phyloP scores from a whole-genome alignment of 2,329 filamentous ascomycete genomes.

The Alternaria atra region DNA sequence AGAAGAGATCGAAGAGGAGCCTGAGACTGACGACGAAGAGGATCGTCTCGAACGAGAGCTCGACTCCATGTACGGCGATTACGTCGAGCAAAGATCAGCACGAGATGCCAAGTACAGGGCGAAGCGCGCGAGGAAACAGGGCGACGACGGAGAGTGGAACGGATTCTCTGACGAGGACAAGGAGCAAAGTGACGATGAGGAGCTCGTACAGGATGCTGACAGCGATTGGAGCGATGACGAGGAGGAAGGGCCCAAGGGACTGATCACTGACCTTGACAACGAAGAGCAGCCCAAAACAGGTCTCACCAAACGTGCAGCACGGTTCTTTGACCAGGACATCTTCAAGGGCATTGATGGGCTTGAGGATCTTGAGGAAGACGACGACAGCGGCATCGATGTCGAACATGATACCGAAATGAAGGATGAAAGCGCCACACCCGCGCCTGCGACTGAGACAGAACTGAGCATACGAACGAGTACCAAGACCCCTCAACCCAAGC shows the following conservation, averaged over 20 bases:
- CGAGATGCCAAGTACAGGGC: slow-evolving; percentile 87
- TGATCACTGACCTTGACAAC: slow-evolving; percentile 71
- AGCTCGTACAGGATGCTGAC: slow-evolving; percentile 66
- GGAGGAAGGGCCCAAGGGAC: slow-evolving; percentile 58
- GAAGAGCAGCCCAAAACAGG: slow-evolving; percentile 62
- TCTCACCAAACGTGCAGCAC: slow-evolving; percentile 83
- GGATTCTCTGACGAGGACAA: slow-evolving; percentile 76
- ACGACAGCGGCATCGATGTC: slow-evolving; percentile 52
- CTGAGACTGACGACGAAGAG: slow-evolving; percentile 77
- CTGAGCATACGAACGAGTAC: slow-evolving; percentile 29
- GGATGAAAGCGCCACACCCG: slow-evolving; percentile 16
- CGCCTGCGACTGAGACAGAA: slow-evolving; percentile 21
- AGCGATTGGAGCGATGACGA: slow-evolving; percentile 72
- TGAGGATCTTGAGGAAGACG: slow-evolving; percentile 63
- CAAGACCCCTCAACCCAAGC: slow-evolving; percentile 24
- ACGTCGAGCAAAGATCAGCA: slow-evolving; percentile 80
- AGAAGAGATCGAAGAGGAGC: slow-evolving; percentile 57
- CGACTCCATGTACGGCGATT: slow-evolving; percentile 86
- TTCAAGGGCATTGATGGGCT: slow-evolving; percentile 83
- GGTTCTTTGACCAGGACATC: slow-evolving; percentile 95
- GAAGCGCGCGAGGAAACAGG: slow-evolving; percentile 84
- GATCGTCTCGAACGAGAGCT: slow-evolving; percentile 86
- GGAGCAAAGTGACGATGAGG: slow-evolving; percentile 66
- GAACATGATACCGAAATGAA: slow-evolving; percentile 44
- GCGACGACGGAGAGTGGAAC: slow-evolving; percentile 82